These are phyloP conservation scores for Glycyrrhiza uralensis DNA, from an alignment of 306 rosid genomes.

Conservation along the genomic window DNA sequence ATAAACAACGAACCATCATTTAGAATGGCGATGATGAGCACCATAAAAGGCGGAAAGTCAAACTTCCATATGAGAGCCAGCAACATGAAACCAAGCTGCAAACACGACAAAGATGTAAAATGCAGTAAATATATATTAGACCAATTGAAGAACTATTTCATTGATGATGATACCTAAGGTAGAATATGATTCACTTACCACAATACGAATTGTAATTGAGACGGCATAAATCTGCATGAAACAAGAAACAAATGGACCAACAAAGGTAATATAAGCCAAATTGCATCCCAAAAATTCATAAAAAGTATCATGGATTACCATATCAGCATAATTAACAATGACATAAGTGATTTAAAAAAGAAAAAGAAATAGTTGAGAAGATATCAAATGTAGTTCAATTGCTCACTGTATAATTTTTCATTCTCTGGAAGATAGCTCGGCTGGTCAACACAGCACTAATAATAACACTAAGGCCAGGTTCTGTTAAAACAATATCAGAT, in stretches of 20 bases:
- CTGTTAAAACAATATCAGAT: constrained; percentile 94
- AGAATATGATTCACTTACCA: constrained; percentile 52
- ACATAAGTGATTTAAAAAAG: neutral
- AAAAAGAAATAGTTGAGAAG: neutral
- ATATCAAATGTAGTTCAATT: constrained; percentile 6
- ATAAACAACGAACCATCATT: constrained; percentile 77
- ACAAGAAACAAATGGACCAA: too few relatives aligned
- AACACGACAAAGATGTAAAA: constrained; percentile 26
- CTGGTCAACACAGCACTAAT: constrained; percentile 98
- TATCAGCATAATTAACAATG: too few relatives aligned
- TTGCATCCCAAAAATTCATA: neutral
- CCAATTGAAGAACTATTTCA: neutral
- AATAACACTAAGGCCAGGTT: constrained; percentile 95
- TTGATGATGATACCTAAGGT: neutral
- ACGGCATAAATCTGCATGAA: constrained; percentile 90
- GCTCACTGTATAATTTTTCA: constrained; percentile 96
- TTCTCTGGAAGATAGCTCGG: constrained; percentile 95
- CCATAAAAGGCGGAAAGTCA: constrained; percentile 98
- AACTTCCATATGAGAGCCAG: constrained; percentile 93
- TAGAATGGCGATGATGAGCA: constrained; percentile 92
- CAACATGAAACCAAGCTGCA: constrained; percentile 98
- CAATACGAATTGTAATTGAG: constrained; percentile 96
- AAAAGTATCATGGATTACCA: neutral
- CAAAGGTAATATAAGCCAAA: constrained; percentile 3
- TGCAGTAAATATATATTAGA: constrained; percentile 22